Evolutionary conservation across 2,329 filamentous ascomycete genomes (phyloP).

Genomic region (Cercospora canescens): DNA sequence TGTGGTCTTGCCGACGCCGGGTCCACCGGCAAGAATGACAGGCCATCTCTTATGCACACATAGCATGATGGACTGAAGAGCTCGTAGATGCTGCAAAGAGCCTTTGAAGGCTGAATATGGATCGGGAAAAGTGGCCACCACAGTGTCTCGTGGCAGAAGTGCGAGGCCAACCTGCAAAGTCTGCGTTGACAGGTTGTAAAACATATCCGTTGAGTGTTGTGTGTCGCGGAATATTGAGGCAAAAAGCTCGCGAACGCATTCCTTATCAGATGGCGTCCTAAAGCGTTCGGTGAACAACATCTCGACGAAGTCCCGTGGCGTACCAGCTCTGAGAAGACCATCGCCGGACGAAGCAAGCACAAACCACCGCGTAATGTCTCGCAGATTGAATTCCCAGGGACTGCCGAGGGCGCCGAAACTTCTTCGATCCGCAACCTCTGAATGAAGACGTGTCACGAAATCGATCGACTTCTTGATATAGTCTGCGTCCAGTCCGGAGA

Average conservation of each 20-base stretch:
- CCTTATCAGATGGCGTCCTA: conserved; percentile 68
- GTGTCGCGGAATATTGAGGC: conserved; percentile 59
- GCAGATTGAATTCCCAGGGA: conserved; percentile 95
- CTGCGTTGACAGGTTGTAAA: conserved; percentile 67
- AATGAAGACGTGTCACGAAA: conserved; percentile 80
- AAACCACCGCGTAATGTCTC: conserved; percentile 87
- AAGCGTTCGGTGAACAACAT: conserved; percentile 88
- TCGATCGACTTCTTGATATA: conserved; percentile 68
- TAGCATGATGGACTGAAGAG: conserved; percentile 83
- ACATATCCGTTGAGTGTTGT: conserved; percentile 54
- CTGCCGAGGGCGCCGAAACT: conserved; percentile 61
- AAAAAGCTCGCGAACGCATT: conserved; percentile 67
- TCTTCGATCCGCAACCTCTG: conserved; percentile 61
- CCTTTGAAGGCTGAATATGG: background rate
- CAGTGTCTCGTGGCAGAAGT: conserved; percentile 60
- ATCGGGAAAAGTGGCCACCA: conserved; percentile 5
- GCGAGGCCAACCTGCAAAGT: conserved; percentile 81
- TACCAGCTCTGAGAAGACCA: conserved; percentile 61
- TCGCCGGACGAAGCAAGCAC: conserved; percentile 65
- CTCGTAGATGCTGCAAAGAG: conserved; percentile 56
- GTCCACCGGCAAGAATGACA: conserved; percentile 81
- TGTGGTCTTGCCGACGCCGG: conserved; percentile 83
- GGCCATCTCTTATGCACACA: conserved; percentile 86
- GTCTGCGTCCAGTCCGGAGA: conserved; percentile 60
- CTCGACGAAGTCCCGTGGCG: conserved; percentile 72